A percentile compares a stretch with the other conserved stretches of the same genome.
Conservation (phyloP, 2,329 filamentous ascomycete genomes). For the Pseudocercospora fuligena region DNA sequence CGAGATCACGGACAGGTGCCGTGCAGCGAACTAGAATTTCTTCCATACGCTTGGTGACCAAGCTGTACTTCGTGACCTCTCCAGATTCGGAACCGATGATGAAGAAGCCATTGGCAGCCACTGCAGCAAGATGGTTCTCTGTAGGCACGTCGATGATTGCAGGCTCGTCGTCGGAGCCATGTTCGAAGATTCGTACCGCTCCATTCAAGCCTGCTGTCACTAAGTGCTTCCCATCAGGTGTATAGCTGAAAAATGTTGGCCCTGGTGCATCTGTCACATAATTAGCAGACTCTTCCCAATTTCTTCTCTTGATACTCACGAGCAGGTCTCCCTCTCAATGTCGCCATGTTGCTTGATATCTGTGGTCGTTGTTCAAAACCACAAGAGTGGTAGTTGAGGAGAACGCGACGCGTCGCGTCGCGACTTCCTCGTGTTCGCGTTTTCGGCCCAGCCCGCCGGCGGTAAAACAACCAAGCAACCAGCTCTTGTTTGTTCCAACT, state of each 20-base stretch:
- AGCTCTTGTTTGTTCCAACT: not conserved
- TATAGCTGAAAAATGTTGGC: conserved; percentile 85
- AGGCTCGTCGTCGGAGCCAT: conserved; percentile 89
- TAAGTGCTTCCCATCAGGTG: conserved; percentile 81
- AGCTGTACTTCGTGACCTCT: conserved; percentile 91
- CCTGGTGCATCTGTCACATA: conserved; percentile 72
- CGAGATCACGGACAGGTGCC: conserved; percentile 84
- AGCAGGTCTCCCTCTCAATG: conserved; percentile 66
- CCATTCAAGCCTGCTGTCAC: conserved; percentile 94
- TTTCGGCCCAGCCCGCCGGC: not conserved
- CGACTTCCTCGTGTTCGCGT: conserved; percentile 5
- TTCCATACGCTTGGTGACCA: conserved; percentile 74
- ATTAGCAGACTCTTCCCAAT: conserved; percentile 4
- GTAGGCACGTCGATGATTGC: conserved; percentile 88
- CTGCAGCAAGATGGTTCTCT: conserved; percentile 82
- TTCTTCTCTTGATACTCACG: conserved; percentile 45
- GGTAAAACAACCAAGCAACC: not conserved
- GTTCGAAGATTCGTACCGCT: conserved; percentile 88
- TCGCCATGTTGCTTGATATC: conserved; percentile 34
- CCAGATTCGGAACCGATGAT: conserved; percentile 92
- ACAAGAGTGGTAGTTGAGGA: conserved; percentile 4
- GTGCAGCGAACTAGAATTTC: conserved; percentile 81
- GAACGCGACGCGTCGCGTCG: conserved; percentile 17
- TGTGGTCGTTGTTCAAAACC: not conserved
- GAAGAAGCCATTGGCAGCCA: conserved; percentile 78